Evolutionary conservation across 345 rosid species (phyloP), one percentile per base, ranked within the genome.

Genomic region (Atalantia buxifolia): DNA sequence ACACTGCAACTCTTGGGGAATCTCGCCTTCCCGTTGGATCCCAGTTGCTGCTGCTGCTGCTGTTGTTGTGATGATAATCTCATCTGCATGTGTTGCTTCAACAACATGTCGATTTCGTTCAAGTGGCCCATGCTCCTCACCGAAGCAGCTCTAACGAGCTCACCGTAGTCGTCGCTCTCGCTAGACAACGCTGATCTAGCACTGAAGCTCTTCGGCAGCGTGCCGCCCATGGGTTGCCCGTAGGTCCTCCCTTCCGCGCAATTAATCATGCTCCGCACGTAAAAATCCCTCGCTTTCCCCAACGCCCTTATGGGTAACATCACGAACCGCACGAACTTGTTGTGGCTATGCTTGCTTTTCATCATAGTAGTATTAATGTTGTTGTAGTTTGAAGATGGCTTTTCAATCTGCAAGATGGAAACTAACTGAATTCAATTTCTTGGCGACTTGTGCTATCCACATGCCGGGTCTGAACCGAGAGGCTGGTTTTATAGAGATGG

Each of bases 141-240:
- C 0, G 92, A 89, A 0, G 94, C 94, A 10, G 94, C 94, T 80
- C 94, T 85, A 14, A 89, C 74, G 7, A 90, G 92, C 84, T 92
- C 93, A 33, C 85, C 77, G 67, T 84, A 89, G 77, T 93, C 98
- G 8, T 93, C 98, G 7, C n/a, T 68, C 25, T 72, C 78, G 0
- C 53, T 77, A 2, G 86, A 72, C 42, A 86, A 76, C 8, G 82
- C 61, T 5, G 92, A 81, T 27, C 81, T 71, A 18, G 71, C 78
- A 77, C 94, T 93, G 55, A 83, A 83, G 82, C 97, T 93, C 85
- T 91, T 84, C 0, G 92, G 94, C 77, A 89, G 76, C 45, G 83
- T 40, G 45, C 68, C 25, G 63, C 79, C 75, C 57, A 71, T 36
- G 65, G 74, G 33, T 42, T 81, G 45, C 50, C 84, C 76, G 16